These are phyloP conservation scores for Pleurotus tuber-regium DNA, from an alignment of 768 basidiomycete species.

Conservation along the genomic window DNA sequence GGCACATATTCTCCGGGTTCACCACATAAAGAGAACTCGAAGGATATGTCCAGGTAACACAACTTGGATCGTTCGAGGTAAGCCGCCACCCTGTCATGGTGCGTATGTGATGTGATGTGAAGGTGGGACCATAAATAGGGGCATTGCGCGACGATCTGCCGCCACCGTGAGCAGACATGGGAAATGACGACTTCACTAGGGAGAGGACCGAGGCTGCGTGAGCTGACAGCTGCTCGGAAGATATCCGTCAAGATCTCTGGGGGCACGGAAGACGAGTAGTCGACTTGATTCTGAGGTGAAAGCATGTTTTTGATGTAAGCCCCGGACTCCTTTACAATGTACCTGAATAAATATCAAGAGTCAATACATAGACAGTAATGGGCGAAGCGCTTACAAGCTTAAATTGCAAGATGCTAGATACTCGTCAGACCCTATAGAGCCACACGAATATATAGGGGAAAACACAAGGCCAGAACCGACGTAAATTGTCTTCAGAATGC, in stretches of 20 bases:
- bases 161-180: conserved; percentile 58
- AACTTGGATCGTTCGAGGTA: neutral
- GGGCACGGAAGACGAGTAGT: neutral
- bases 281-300: neutral
- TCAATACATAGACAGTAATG: no score
- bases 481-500: no score
- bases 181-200: conserved; percentile 55
- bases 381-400: no score
- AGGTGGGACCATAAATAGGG: conserved; percentile 54
- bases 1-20: neutral
- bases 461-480: no score
- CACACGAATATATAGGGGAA: no score
- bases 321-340: no score
- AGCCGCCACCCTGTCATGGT: neutral
- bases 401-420: no score
- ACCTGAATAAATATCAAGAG: no score
- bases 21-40: neutral
- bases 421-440: no score
- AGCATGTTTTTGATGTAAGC: no score
- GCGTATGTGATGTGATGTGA: conserved; percentile 19
- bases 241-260: neutral
- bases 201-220: conserved; percentile 23
- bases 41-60: neutral
- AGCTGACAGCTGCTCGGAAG: neutral
- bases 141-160: conserved; percentile 48